Conservation (phyloP, 2,329 filamentous ascomycete species). For the Alternaria solani region DNA sequence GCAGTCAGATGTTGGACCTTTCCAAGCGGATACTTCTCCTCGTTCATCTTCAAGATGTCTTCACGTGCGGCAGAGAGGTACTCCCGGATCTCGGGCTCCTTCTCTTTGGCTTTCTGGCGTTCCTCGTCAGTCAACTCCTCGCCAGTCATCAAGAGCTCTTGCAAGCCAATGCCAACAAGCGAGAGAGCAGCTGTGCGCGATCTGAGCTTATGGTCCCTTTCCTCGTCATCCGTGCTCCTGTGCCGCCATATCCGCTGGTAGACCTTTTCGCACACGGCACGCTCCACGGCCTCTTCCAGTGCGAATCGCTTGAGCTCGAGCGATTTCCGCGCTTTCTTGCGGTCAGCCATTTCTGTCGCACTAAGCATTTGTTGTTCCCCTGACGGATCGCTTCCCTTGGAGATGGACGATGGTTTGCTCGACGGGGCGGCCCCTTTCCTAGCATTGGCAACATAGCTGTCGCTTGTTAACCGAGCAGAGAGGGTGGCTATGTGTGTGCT, state of each 20-base stretch:
- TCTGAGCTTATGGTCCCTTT: slow-evolving; percentile 90
- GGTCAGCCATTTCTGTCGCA: slow-evolving; percentile 79
- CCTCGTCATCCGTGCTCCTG: slow-evolving; percentile 89
- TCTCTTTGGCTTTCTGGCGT: slow-evolving; percentile 62
- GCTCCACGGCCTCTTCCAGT: slow-evolving; percentile 91
- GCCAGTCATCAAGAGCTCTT: slow-evolving; percentile 72
- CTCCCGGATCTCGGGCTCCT: slow-evolving; percentile 71
- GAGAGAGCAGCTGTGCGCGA: slow-evolving; percentile 91
- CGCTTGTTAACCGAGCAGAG: slow-evolving; percentile 76
- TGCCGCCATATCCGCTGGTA: slow-evolving; percentile 93
- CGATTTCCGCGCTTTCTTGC: slow-evolving; percentile 78
- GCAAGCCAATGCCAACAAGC: slow-evolving; percentile 88
- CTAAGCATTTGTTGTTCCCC: slow-evolving; percentile 88
- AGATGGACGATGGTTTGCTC: slow-evolving; percentile 50
- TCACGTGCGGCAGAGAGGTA: slow-evolving; percentile 73
- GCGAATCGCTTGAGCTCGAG: slow-evolving; percentile 79
- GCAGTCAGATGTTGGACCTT: slow-evolving; percentile 89
- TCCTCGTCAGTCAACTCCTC: slow-evolving; percentile 64
- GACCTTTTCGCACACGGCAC: slow-evolving; percentile 79
- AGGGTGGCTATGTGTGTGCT: slow-evolving; percentile 85
- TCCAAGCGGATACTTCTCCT: slow-evolving; percentile 85
- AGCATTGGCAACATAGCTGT: slow-evolving; percentile 52
- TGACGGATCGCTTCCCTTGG: slow-evolving; percentile 45
- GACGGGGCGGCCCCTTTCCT: slow-evolving; percentile 52
- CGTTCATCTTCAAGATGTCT: slow-evolving; percentile 81